Evolutionary conservation across 169 alveolate genomes (phyloP), one percentile per base, ranked within the genome.

Genomic region (Plasmodium berghei): DNA sequence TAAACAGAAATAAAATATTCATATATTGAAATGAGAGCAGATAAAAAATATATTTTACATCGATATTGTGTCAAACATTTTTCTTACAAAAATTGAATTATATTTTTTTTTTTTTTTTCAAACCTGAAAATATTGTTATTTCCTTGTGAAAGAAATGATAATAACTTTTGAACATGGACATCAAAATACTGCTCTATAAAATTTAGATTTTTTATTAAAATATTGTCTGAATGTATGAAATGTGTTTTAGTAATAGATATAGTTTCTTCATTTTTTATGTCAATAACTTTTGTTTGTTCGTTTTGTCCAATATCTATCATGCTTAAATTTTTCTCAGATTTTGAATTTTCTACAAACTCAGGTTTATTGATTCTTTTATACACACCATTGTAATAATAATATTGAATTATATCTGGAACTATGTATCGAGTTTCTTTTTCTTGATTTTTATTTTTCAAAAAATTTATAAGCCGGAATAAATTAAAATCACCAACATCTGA

Each of bases 401-500:
- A 80, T 18, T 49, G 67, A 28, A 66, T 54, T 0, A 80, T 66
- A 40, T 80, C 77, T 8, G 90, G 80, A n/a, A 80, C 24, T 20
- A 73, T 22, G 34, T 14, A 58, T 5, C 24, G 16, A 22, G 42
- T 2, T 6, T 9, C 3, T 28, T 12, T 5, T 18, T 64, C 34
- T 58, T 49, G 16, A 12, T 42, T 46, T 18, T 46, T 48, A 80
- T 66, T 54, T 66, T 66, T 42, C 10, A 71, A 22, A 46, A 64
- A 80, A 8, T 34, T 18, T 1, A 80, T 9, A 42, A 80, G 67
- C 20, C 64, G 24, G 6, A 9, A 28, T 24, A 80, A 16, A 40
- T 80, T 34, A 58, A 80, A 80, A 46, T 80, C 74, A 12, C 64
- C 40, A 45, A 80, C 56, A 70, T 80, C 70, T 54, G 90, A 54